Base-by-base conservation (phyloP, 1,284 basidiomycete species). In the Pseudozyma pruni region DNA sequence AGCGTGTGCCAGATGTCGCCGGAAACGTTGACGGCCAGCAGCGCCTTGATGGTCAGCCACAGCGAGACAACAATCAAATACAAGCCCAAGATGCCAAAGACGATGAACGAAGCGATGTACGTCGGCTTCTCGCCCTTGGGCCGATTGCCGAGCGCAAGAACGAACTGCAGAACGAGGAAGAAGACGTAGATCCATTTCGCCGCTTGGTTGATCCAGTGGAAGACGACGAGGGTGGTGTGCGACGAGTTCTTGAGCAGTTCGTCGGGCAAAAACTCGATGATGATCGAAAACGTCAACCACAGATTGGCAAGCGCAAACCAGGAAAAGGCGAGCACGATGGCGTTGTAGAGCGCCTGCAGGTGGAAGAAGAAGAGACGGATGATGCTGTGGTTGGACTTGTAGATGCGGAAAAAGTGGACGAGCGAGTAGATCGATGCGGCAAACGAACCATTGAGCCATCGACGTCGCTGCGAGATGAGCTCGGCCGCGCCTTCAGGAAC, bases 401-500 rank as follows among this genome's bases (percentile, higher is more conserved):
- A 96, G 51, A 97, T 88, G 79, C 95, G 94, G 75, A 91, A 89
- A 83, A 97, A 96, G 82, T 96, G 92, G 62, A 94, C 86, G 2
- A 90, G 90, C 56, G 90, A 90, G 84, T 97, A 92, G 35, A 97
- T 90, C 3, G 93, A 94, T 9, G 92, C 92, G 2, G 94, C 95
- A 87, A 98, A 97, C 7, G 92, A 94, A 6, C 95, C 95, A 80
- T 98, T 98, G 35, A 98, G 87, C 95, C 95, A 96, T 49, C 94
- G 89, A 51, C 94, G 87, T 54, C 94, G 89, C 81, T 96, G 94
- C 0, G 91, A 92, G 74, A 96, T 93, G 51, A 98, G 55, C 63
- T 82, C 78, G 8, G 90, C 88, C 4, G 93, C 94, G 22, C 87
- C 86, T 84, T 97, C 94, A 1, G 93, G 93, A 19, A 94, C 93